Percentiles rank a stretch among this genome's conserved stretches.
phyloP scores from a whole-genome alignment of 345 rosid genomes.

The Conringia planisiliqua region DNA sequence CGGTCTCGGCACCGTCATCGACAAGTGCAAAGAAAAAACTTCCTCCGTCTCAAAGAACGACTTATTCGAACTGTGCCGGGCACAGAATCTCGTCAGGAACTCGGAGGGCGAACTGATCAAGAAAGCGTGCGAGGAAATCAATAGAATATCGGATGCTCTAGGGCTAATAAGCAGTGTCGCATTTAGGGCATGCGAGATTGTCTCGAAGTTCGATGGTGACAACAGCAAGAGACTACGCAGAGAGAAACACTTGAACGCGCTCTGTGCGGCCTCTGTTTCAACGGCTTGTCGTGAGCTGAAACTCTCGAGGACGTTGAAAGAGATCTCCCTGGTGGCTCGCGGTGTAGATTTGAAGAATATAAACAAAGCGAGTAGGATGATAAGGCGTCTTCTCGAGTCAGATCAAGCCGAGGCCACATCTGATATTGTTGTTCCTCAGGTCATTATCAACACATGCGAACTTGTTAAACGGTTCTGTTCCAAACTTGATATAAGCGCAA shows the following conservation, averaged over 20 bases:
- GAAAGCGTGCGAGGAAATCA: background rate
- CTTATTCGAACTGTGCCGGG: background rate
- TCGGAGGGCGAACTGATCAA: background rate
- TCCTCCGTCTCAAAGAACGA: background rate
- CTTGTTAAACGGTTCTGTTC: conserved; percentile 23
- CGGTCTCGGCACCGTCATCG: conserved; percentile 6
- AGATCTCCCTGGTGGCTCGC: background rate
- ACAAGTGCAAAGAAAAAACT: background rate
- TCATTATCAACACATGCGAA: conserved; percentile 9
- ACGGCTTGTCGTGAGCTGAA: conserved; percentile 18
- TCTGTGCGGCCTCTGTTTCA: conserved; percentile 22
- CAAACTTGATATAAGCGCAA: background rate
- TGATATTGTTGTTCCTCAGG: background rate
- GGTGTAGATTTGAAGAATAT: background rate
- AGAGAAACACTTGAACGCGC: background rate
- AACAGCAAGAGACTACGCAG: background rate
- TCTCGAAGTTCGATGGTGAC: background rate
- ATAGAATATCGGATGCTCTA: background rate
- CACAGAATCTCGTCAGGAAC: background rate
- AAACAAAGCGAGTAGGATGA: background rate
- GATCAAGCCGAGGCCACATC: background rate
- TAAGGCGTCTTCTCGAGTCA: background rate
- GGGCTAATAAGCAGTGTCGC: background rate
- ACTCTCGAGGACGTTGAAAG: conserved; percentile 17
- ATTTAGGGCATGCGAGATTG: conserved; percentile 25